These are phyloP conservation scores for Fusarium virguliforme DNA, from an alignment of 2,329 filamentous ascomycete genomes.

Conservation along the genomic window DNA sequence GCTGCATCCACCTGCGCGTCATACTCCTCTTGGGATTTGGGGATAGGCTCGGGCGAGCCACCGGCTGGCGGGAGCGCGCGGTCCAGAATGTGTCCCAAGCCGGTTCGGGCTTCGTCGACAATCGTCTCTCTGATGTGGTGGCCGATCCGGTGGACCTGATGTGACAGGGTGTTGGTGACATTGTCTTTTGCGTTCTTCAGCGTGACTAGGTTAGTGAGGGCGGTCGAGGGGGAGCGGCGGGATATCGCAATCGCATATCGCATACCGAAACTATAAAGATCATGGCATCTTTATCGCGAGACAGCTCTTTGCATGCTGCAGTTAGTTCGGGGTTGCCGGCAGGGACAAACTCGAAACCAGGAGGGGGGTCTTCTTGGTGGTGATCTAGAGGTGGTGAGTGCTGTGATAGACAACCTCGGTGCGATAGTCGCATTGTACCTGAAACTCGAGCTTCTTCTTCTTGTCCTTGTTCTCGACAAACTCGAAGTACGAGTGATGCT, in stretches of 20 bases:
- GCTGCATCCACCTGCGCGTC: constrained; percentile 75
- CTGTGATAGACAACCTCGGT: constrained; percentile 41
- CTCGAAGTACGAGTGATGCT: constrained; percentile 76
- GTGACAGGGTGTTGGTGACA: constrained; percentile 59
- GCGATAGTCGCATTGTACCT: constrained; percentile 63
- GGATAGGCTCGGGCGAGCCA: constrained; percentile 71
- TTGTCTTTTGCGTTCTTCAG: constrained; percentile 53
- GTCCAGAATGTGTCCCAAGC: constrained; percentile 49
- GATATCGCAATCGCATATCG: constrained; percentile 8
- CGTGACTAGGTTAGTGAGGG: constrained; percentile 29
- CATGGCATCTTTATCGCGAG: constrained; percentile 73
- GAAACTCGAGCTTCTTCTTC: constrained; percentile 74
- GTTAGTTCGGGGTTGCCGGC: constrained; percentile 75
- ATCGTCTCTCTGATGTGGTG: constrained; percentile 74
- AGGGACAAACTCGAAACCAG: constrained; percentile 75
- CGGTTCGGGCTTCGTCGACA: constrained; percentile 68
- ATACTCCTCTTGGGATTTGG: constrained; percentile 72
- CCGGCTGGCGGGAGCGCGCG: constrained; percentile 41
- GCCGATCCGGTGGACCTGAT: constrained; percentile 73
- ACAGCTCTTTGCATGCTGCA: constrained; percentile 75
- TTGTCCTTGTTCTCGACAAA: constrained; percentile 76
- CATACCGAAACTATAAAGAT: constrained; percentile 78
- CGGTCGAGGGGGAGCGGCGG: neutral
- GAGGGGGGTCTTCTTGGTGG: constrained; percentile 66
- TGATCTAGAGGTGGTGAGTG: constrained; percentile 64